Evolutionary conservation across 208 protist species (phyloP).

Genomic region (Acanthamoeba sp.): DNA sequence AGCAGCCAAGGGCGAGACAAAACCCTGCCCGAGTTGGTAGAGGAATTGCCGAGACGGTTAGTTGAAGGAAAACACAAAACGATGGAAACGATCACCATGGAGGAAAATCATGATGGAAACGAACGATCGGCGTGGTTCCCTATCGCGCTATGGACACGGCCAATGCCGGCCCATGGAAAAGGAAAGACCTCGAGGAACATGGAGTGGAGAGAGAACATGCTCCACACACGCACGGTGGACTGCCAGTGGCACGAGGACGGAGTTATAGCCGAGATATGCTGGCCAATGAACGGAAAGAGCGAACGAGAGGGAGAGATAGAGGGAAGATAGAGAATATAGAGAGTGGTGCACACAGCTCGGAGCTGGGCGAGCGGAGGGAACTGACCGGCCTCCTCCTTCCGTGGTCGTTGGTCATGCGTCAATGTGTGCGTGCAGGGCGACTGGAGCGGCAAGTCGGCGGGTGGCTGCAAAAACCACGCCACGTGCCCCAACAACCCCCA

Average conservation of each 20-base stretch:
- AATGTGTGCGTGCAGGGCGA: not conserved
- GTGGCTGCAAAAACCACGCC: constrained; percentile 44
- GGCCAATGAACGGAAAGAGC: not conserved
- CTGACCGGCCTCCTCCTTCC: no score
- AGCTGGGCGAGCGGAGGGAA: no score
- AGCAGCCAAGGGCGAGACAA: not conserved
- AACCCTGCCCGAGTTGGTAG: no score
- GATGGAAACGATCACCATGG: not conserved
- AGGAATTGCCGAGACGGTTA: not conserved
- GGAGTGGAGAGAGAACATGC: not conserved
- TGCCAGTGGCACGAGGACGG: not conserved
- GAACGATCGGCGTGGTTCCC: no score
- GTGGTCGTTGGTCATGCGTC: no score
- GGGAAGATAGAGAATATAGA: no score
- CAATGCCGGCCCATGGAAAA: no score
- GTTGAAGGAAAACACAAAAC: not conserved
- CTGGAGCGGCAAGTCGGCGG: constrained; percentile 30
- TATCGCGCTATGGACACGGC: not conserved
- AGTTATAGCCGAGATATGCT: not conserved
- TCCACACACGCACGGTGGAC: not conserved
- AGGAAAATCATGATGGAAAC: no score
- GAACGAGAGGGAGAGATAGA: not conserved
- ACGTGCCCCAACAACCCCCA: constrained; percentile 62
- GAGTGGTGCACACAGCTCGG: no score
- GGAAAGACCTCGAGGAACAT: not conserved